phyloP scores from a whole-genome alignment of 495 filamentous ascomycete species.

The Acidomyces sp. region DNA sequence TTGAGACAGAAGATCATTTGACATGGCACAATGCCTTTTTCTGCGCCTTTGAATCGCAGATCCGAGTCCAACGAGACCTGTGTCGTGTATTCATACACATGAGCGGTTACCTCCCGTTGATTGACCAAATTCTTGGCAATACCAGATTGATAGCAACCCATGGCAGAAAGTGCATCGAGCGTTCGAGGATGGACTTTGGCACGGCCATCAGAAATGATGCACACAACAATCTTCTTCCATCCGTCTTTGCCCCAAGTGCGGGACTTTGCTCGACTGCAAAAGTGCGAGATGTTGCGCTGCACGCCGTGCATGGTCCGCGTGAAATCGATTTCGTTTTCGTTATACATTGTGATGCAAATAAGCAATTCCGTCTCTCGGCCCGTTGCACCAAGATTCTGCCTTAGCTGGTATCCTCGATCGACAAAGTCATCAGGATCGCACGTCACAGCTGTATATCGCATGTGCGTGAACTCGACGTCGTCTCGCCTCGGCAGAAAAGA shows the following conservation, averaged over 20 bases:
- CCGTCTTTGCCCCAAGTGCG: slow-evolving; percentile 94
- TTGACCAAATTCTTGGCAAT: slow-evolving; percentile 99
- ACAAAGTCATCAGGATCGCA: slow-evolving; percentile 96
- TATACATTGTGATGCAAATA: slow-evolving; percentile 98
- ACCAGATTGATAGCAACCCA: slow-evolving; percentile 97
- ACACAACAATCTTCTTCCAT: slow-evolving; percentile 99
- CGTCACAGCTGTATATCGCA: slow-evolving; percentile 99
- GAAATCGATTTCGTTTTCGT: slow-evolving; percentile 92
- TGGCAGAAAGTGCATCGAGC: slow-evolving; percentile 86
- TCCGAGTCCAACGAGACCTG: slow-evolving; percentile 93
- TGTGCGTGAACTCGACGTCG: slow-evolving; percentile 94
- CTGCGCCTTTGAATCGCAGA: slow-evolving; percentile 95
- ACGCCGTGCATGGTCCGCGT: slow-evolving; percentile 97
- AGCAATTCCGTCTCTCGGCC: slow-evolving; percentile 92
- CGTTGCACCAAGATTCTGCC: slow-evolving; percentile 84
- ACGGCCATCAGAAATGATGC: slow-evolving; percentile 86
- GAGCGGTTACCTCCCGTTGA: slow-evolving; percentile 65
- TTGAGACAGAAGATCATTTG: slow-evolving; percentile 99
- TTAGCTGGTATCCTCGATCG: slow-evolving; percentile 74
- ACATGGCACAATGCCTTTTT: slow-evolving; percentile 97
- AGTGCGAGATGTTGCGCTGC: slow-evolving; percentile 94
- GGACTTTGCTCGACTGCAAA: slow-evolving; percentile 82
- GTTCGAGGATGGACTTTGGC: slow-evolving; percentile 90
- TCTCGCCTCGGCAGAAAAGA: slow-evolving; percentile 85
- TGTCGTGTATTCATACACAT: slow-evolving; percentile 98